Percentiles rank a stretch among this genome's conserved stretches.
phyloP scores from a whole-genome alignment of 2,329 filamentous ascomycete genomes.

The Ceratocystis cacaofunesta region DNA sequence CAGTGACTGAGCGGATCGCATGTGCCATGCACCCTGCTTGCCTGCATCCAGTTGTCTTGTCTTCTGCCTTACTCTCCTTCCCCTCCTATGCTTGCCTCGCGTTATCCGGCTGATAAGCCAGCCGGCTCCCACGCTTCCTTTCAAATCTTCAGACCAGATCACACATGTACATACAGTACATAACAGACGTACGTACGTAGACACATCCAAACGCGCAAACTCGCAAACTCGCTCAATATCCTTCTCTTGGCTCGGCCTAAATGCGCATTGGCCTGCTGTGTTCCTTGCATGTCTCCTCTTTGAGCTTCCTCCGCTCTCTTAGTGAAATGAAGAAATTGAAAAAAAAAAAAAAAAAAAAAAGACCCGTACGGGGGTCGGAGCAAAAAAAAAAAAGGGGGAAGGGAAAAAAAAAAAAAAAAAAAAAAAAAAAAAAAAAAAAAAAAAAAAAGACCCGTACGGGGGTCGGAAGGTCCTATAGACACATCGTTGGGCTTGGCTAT shows the following conservation, averaged over 20 bases:
- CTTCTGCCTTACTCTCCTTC: not conserved
- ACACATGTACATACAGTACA: not conserved
- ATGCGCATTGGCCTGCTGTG: not conserved
- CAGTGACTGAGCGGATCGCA: not conserved
- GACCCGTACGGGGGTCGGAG: no score
- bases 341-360: no score
- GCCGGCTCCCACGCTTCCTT: not conserved
- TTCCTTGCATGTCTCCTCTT: constrained; percentile 1
- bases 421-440: no score
- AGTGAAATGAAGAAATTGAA: no score
- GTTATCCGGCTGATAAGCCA: not conserved
- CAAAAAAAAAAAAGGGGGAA: no score
- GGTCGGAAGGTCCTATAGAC: no score
- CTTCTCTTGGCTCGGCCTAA: not conserved
- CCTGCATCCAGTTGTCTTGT: not conserved
- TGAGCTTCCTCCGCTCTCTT: not conserved
- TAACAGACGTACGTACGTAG: not conserved
- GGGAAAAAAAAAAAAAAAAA: no score
- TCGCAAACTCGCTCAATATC: not conserved
- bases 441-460: no score
- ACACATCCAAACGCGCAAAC: not conserved
- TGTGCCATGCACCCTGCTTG: not conserved
- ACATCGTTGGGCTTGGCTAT: no score
- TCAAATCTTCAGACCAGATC: not conserved
- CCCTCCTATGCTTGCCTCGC: not conserved